Evolutionary conservation across 306 rosid genomes (phyloP).

Genomic region (Cercis canadensis): DNA sequence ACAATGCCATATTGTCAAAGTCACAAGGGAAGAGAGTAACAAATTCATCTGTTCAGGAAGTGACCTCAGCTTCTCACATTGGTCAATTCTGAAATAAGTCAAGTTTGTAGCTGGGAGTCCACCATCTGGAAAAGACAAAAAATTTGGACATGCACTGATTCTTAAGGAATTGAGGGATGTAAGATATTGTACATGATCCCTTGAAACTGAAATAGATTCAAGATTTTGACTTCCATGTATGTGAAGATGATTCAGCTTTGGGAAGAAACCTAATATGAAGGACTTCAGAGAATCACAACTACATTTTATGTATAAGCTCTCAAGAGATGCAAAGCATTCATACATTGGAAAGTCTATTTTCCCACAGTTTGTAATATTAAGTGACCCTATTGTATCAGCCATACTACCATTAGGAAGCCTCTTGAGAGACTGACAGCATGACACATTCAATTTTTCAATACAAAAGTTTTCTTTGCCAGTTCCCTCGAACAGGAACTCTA

Average conservation of each 20-base stretch:
- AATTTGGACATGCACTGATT: slow-evolving; percentile 13
- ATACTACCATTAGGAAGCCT: too few relatives aligned
- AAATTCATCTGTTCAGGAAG: slow-evolving; percentile 13
- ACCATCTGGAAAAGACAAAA: slow-evolving; percentile 13
- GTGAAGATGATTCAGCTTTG: neutral
- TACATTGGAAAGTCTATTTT: slow-evolving; percentile 3
- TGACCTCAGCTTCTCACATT: slow-evolving; percentile 5
- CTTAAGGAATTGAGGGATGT: neutral
- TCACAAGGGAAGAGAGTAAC: slow-evolving; percentile 29
- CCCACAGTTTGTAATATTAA: slow-evolving; percentile 9
- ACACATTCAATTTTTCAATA: neutral
- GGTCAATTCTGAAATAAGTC: neutral
- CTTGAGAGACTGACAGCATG: too few relatives aligned
- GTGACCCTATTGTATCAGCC: too few relatives aligned
- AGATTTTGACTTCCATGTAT: slow-evolving; percentile 19
- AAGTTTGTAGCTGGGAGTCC: slow-evolving; percentile 17
- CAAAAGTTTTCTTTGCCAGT: neutral
- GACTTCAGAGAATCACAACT: slow-evolving; percentile 19
- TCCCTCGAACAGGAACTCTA: neutral
- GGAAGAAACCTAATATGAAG: neutral
- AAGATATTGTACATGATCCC: neutral
- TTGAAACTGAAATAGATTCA: slow-evolving; percentile 1
- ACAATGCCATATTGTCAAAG: slow-evolving; percentile 4
- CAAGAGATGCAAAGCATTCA: slow-evolving; percentile 5
- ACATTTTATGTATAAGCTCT: neutral